These are phyloP conservation scores for Dalbergia oliveri DNA, from an alignment of 306 rosid species.

Conservation along the genomic window DNA sequence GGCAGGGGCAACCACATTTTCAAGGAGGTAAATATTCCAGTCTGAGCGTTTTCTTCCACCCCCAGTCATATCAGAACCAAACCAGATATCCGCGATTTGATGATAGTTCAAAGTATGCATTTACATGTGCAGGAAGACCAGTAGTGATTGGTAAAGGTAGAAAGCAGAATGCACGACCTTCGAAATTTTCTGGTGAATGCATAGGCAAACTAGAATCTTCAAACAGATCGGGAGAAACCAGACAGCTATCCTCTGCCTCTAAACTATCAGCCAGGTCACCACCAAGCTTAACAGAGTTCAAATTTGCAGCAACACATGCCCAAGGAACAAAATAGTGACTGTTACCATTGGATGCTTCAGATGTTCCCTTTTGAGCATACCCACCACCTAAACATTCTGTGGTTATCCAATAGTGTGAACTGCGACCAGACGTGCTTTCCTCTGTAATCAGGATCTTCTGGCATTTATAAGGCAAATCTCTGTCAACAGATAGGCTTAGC, in stretches of 20 bases:
- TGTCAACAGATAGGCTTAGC: conserved; percentile 63
- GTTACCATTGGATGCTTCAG: conserved; percentile 54
- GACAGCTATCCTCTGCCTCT: conserved; percentile 49
- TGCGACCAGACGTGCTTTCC: conserved; percentile 61
- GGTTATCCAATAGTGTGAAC: conserved; percentile 85
- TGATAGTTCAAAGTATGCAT: conserved; percentile 96
- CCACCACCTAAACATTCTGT: conserved; percentile 89
- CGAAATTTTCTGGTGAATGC: conserved; percentile 62
- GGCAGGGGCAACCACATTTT: conserved; percentile 95
- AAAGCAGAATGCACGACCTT: conserved; percentile 97
- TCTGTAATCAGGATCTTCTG: conserved; percentile 75
- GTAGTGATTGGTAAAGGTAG: conserved; percentile 90
- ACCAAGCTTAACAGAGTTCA: conserved; percentile 72
- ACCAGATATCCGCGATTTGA: conserved; percentile 99
- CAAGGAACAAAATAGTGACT: conserved; percentile 83
- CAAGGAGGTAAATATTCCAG: conserved; percentile 95
- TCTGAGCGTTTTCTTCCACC: conserved; percentile 98
- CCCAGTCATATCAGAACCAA: conserved; percentile 97
- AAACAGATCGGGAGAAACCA: conserved; percentile 57
- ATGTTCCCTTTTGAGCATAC: conserved; percentile 59
- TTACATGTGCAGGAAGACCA: conserved; percentile 92
- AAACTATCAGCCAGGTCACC: conserved; percentile 47
- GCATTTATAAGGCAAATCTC: conserved; percentile 78
- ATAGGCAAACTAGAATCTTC: conserved; percentile 59
- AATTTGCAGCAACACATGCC: conserved; percentile 94